Conservation (phyloP, 2,329 filamentous ascomycete genomes). For the Pseudopyrenochaeta lycopersici region DNA sequence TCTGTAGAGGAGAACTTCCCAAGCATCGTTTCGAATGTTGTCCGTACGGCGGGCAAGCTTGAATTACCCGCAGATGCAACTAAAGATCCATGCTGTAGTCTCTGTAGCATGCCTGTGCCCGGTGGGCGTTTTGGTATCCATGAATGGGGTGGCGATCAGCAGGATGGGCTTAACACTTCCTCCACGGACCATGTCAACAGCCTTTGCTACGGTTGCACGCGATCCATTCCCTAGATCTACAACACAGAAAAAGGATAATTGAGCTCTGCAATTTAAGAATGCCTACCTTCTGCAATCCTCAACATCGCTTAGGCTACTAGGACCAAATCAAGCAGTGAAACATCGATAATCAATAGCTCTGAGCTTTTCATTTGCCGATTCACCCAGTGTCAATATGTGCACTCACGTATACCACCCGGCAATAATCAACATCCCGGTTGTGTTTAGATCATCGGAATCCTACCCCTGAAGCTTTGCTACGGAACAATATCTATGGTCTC, state of each 20-base stretch:
- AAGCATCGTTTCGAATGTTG: slow-evolving; percentile 93
- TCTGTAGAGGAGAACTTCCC: slow-evolving; percentile 87
- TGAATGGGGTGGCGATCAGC: slow-evolving; percentile 67
- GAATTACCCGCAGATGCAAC: slow-evolving; percentile 54
- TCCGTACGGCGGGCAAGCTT: slow-evolving; percentile 87
- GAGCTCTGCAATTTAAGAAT: not conserved
- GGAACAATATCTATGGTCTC: not conserved
- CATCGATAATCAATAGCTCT: no score
- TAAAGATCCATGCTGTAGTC: slow-evolving; percentile 60
- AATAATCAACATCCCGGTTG: not conserved
- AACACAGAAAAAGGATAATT: not conserved
- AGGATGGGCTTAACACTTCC: slow-evolving; percentile 39
- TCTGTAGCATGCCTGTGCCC: slow-evolving; percentile 75
- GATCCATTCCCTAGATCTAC: slow-evolving; percentile 56
- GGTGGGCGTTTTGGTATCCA: slow-evolving; percentile 70
- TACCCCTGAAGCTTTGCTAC: not conserved
- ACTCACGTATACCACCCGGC: not conserved
- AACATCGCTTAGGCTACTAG: not conserved
- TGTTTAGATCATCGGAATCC: not conserved
- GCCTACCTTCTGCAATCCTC: not conserved
- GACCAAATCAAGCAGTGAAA: not conserved
- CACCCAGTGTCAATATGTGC: not conserved
- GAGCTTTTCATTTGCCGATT: not conserved
- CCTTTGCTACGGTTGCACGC: slow-evolving; percentile 78
- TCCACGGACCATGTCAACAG: slow-evolving; percentile 25